Base-by-base conservation (phyloP, 345 rosid genomes). In the Brassica cretica region DNA sequence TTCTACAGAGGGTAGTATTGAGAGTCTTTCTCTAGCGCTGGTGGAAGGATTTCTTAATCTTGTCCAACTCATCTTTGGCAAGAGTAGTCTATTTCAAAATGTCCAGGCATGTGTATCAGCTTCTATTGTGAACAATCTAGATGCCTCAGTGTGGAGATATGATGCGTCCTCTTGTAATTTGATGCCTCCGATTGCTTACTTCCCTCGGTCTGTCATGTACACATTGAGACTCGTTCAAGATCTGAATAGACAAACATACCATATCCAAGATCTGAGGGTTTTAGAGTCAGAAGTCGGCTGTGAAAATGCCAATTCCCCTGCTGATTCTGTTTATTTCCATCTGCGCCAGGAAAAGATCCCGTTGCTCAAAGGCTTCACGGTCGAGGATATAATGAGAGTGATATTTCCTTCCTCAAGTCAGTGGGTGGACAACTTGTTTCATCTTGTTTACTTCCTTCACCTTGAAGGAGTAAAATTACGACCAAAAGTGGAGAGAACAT, bases 1-100 rank as follows among this genome's bases (percentile, higher is more conserved):
- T 84, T 78, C 82, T 78, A 83, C 80, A 11, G 99, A 95, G 82
- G 89, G 91, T 78, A 87, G 83, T 81, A 83, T 86, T 71, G 99
- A 93, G 86, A 86, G 82, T 79, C 88, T 90, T 75, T 82, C 87
- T 66, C 82, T 90, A 66, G 84, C 78, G 51, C 80, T 91, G 41
- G 73, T 89, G 82, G 99, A 95, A 83, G 99, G 90, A 80, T 95
- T 90, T 84, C 88, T 93, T 78, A 89, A 82, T 80, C 88, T 93
- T 78, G 86, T 88, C 80, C 93, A 86, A 81, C 81, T 82, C 83
- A 85, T 86, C 79, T 93, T 88, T 83, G 77, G 93, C 84, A 84
- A 84, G 80, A 82, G 89, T 71, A 64, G 83, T 75, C 80, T 82
- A 70, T 86, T 78, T 76, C 89, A 84, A 76, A 93, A 91, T 84